Conservation (phyloP, 2,329 filamentous ascomycete species). For the Atkinsonella hypoxylon region DNA sequence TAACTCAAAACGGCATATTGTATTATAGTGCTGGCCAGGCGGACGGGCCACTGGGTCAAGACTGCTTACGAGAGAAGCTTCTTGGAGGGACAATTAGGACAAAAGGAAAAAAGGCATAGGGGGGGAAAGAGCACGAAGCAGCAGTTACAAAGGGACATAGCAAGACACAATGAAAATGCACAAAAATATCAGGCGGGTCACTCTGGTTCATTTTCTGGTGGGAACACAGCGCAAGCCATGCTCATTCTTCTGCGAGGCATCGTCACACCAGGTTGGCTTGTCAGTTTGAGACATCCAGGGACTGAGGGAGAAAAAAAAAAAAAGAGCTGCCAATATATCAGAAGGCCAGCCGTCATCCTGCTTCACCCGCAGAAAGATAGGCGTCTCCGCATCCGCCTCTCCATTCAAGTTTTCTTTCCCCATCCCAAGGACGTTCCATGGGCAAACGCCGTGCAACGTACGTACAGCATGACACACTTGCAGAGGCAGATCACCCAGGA, state of each 20-base stretch:
- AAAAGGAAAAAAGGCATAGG: neutral
- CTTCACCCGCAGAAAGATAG: neutral
- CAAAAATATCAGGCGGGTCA: neutral
- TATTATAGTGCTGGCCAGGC: neutral
- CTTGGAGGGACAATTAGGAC: neutral
- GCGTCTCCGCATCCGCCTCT: neutral
- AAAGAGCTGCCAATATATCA: neutral
- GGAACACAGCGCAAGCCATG: neutral
- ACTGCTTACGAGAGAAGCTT: neutral
- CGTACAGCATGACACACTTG: constrained; percentile 7
- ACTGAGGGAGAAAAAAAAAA: constrained; percentile 7
- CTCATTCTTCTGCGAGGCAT: constrained; percentile 9
- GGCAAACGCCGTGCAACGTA: constrained; percentile 5
- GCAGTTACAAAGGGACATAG: constrained; percentile 3
- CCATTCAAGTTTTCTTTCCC: neutral
- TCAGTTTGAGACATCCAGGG: constrained; percentile 10
- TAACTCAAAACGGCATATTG: neutral
- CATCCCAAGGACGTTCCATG: constrained; percentile 3
- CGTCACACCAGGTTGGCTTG: constrained; percentile 4
- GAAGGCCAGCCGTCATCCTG: neutral
- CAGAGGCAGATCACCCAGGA: constrained; percentile 6
- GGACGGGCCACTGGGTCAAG: neutral
- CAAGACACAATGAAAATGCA: constrained; percentile 5
- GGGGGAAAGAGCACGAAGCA: neutral
- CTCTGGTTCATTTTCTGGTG: neutral